Evolutionary conservation across 106 monocot species (phyloP).

Genomic region (Apostasia ramifera): DNA sequence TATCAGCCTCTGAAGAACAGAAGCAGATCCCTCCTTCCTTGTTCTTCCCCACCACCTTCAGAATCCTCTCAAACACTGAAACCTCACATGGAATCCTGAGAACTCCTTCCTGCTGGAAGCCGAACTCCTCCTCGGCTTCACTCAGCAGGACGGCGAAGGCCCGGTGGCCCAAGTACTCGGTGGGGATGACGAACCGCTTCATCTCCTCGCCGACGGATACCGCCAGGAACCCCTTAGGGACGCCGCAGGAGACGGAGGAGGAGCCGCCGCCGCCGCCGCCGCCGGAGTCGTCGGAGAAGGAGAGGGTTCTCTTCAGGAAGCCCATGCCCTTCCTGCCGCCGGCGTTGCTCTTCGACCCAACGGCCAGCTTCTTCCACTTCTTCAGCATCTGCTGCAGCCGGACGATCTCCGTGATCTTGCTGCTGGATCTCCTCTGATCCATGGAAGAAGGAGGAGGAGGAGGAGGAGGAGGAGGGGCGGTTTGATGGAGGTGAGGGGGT

Average conservation of each 20-base stretch:
- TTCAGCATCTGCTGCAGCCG: slow-evolving; percentile 75
- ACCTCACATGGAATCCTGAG: slow-evolving; percentile 57
- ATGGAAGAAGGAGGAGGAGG: slow-evolving; percentile 8
- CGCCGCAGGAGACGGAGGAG: slow-evolving; percentile 12
- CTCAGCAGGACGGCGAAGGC: slow-evolving; percentile 34
- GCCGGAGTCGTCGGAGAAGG: slow-evolving; percentile 38
- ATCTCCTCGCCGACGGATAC: slow-evolving; percentile 39
- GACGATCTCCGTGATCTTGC: slow-evolving; percentile 85
- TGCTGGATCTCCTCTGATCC: slow-evolving; percentile 43
- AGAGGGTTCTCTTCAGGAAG: slow-evolving; percentile 69
- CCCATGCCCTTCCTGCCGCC: slow-evolving; percentile 48
- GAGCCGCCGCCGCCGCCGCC: background rate
- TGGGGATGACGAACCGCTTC: slow-evolving; percentile 57
- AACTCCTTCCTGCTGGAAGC: slow-evolving; percentile 57
- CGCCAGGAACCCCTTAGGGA: slow-evolving; percentile 48
- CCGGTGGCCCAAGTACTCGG: slow-evolving; percentile 38
- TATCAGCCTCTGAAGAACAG: slow-evolving; percentile 28
- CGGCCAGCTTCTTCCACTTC: slow-evolving; percentile 89
- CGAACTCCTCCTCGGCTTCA: slow-evolving; percentile 61
- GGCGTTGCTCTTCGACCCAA: slow-evolving; percentile 27
- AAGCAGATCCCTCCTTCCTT: slow-evolving; percentile 25
- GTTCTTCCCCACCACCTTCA: slow-evolving; percentile 35
- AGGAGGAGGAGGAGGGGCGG: background rate
- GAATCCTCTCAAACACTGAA: slow-evolving; percentile 31
- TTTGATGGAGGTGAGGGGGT: slow-evolving; percentile 2